Evolutionary conservation across 1,139 yeast genomes (phyloP), one percentile per base, ranked within the genome.

Genomic region (Diutina ranongensis): DNA sequence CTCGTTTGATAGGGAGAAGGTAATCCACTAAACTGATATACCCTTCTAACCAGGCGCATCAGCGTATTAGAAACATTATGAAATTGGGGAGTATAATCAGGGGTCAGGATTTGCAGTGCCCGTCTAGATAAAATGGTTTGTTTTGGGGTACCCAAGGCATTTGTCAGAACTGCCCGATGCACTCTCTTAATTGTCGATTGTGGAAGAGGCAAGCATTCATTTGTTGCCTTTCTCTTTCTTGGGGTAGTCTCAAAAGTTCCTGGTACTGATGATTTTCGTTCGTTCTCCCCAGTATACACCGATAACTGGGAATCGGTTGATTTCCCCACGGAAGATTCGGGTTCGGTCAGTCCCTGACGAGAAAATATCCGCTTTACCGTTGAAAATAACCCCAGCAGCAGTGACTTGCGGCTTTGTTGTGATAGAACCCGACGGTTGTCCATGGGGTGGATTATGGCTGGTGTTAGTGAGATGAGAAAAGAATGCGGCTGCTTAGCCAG

Each of bases 1-100:
- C 79, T 68, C 1, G 81, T 71, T 53, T 77, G 66, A 56, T 78
- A 80, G 2, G 86, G 86, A 0, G 84, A 76, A 3, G 86, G 85
- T 36, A 79, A 62, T 1, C 78, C 77, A 0, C 83, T 71, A 54
- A 79, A 81, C 52, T 77, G 81, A 50, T 79, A 78, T 1, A 80
- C 76, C 52, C 80, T 56, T 51, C 42, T 25, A 5, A 25, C 42
- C 32, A 25, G 33, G 9, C 42, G 31, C 31, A 25, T 25, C 42
- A 38, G 42, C 15, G 62, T 59, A 46, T 59, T 61, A 50, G 57
- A 57, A 13, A 60, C 57, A 13, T 62, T 58, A 47, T 65, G 71
- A 48, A 69, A 59, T 45, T 60, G 54, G 49, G 74, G 72, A 40
- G 58, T 64, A 49, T 69, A 69, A 48, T 68, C 72, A 1, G 74